phyloP scores from a whole-genome alignment of 2,329 filamentous ascomycete species.

The Cadophora luteo-olivacea region DNA sequence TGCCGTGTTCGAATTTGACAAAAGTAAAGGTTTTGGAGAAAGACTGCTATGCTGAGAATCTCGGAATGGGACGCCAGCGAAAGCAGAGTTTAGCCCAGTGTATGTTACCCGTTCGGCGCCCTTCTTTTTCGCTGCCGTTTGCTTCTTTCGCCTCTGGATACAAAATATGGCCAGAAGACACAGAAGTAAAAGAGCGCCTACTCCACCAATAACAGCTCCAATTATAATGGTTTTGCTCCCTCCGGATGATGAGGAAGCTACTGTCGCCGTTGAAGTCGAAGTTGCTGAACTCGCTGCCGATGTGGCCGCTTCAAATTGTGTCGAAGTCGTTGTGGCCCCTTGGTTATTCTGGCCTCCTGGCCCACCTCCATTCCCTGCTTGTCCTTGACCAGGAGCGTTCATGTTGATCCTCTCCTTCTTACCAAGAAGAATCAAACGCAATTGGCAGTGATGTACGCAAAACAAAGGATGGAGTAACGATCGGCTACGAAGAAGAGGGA shows the following conservation, averaged over 20 bases:
- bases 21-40: conserved; percentile 21
- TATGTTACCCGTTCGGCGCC: conserved; percentile 32
- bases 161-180: conserved; percentile 30
- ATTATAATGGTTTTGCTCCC: conserved; percentile 29
- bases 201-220: conserved; percentile 32
- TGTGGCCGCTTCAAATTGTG: conserved; percentile 24
- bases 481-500: conserved; percentile 1
- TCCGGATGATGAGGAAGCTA: conserved; percentile 21
- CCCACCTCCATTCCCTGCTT: conserved; percentile 18
- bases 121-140: conserved; percentile 16
- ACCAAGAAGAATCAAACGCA: conserved; percentile 4
- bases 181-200: conserved; percentile 31
- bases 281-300: conserved; percentile 25
- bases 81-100: conserved; percentile 31
- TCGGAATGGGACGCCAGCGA: conserved; percentile 34
- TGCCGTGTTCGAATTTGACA: conserved; percentile 14
- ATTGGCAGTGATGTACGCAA: neutral
- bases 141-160: conserved; percentile 30
- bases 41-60: conserved; percentile 15
- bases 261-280: conserved; percentile 17
- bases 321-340: conserved; percentile 15
- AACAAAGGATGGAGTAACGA: conserved; percentile 9
- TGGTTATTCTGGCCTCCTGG: conserved; percentile 20
- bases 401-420: conserved; percentile 15
- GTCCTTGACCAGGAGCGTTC: conserved; percentile 25